Base-by-base conservation (phyloP, 768 basidiomycete species). In the Xerocomus potaroensis region DNA sequence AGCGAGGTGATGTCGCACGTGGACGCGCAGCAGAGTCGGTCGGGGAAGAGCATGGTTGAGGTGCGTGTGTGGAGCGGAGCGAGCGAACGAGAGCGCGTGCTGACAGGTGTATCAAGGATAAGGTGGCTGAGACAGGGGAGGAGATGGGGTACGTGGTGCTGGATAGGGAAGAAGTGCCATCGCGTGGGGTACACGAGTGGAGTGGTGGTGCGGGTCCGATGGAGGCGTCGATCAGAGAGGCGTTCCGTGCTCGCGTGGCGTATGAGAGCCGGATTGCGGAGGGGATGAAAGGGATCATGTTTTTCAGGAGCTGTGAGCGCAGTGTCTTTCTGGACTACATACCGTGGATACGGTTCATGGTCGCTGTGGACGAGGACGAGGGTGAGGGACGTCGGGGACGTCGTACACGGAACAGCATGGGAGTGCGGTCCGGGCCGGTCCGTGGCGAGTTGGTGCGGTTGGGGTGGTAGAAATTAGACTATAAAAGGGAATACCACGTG, bases 321-420 rank as follows among this genome's bases (percentile, higher is more conserved):
- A 66, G 68, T 31, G 65, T 85, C 48, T 74, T 77, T 56, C 62
- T 83, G 59, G 87, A 94, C 39, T 87, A 89, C 65, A 67, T 79
- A 54, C 84, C 91, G 26, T 77, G 75, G 66, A 69, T 91, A 40
- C 72, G 83, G 48, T 58, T 68, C 49, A 85, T 94, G 62, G 79
- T 87, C 32, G 65, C 48, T 22, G 74, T 68, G n/a, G n/a, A n/a
- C 30, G 91, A 95, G 53, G 89, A 91, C 50, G 45, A 37, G 50
- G 15, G 49, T 32, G 24, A 65, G 64, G 39, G 48, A 57, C 12
- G 44, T 43, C 45, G 51, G 69, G 34, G 76, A 49, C 59, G 85
- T 42, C 59, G 40, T 53, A 86, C 84, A 33, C 64, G 83, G 61
- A 85, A 83, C 69, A 83, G 85, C 55, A 68, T 68, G 58, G 56